Evolutionary conservation across 495 filamentous ascomycete species (phyloP).

Genomic region (Penicillium steckii): DNA sequence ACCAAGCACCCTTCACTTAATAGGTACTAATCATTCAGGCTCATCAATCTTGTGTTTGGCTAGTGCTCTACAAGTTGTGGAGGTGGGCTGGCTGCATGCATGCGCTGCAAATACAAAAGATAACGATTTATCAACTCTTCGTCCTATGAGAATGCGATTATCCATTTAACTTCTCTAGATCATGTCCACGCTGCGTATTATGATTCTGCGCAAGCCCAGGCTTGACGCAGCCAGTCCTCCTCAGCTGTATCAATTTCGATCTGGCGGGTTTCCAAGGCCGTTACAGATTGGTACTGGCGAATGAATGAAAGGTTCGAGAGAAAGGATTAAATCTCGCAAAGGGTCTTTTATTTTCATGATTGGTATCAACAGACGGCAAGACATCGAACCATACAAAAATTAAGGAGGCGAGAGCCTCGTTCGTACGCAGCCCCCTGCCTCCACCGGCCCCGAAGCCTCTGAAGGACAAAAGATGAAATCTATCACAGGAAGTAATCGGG

Average conservation of each 20-base stretch:
- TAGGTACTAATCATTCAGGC: too few species aligned
- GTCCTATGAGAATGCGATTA: too few species aligned
- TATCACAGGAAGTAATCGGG: slow-evolving; percentile 97
- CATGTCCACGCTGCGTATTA: too few species aligned
- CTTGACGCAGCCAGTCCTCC: not conserved
- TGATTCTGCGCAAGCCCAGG: not conserved
- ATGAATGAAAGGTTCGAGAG: slow-evolving; percentile 7
- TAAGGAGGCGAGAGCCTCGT: slow-evolving; percentile 32
- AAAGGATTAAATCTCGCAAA: slow-evolving; percentile 16
- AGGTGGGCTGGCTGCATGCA: too few species aligned
- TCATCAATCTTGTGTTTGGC: too few species aligned
- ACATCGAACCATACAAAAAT: slow-evolving; percentile 41
- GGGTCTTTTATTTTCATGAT: slow-evolving; percentile 49
- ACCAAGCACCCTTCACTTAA: too few species aligned
- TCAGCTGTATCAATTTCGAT: not conserved
- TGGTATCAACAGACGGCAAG: slow-evolving; percentile 50
- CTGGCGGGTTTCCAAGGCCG: not conserved
- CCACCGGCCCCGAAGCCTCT: slow-evolving; percentile 32
- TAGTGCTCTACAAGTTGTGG: too few species aligned
- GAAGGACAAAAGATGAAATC: slow-evolving; percentile 32
- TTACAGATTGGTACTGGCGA: not conserved
- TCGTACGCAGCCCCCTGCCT: slow-evolving; percentile 32
- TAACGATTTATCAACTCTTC: too few species aligned
- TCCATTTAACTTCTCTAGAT: too few species aligned
- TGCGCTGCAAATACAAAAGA: too few species aligned